Base-by-base conservation (phyloP, 768 basidiomycete genomes). In the Kwoniella newhampshirensis region DNA sequence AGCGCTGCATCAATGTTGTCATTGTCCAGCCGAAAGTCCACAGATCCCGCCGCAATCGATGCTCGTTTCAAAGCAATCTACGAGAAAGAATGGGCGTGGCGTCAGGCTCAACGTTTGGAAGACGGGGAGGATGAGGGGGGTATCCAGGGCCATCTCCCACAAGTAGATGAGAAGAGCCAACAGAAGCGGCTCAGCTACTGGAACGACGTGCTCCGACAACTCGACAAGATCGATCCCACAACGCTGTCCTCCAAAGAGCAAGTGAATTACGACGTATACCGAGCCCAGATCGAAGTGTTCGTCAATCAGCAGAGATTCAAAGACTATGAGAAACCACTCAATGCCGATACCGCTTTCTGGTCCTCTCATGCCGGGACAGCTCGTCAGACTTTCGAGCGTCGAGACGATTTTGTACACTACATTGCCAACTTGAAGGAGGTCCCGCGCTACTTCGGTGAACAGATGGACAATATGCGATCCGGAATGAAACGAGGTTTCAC, bases 191-290 rank as follows among this genome's bases (percentile, higher is more conserved):
- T 55, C 5, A 36, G 44, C 26, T 55, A 57, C 37, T 57, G 55
- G 55, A 57, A 9, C 23, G 55, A 50, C 18, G 35, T 57, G 21
- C 25, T 57, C 27, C 11, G 11, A 11, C 48, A 48, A 11, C 45
- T 57, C 37, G 47, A 57, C 46, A 57, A 49, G 37, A 49, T 57
- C 37, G 55, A 57, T 30, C 36, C 37, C 4, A 26, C 25, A 12
- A 25, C 46, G 1, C 47, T 57, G 13, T 57, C 55, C 18, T 4
- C 46, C 17, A 46, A 42, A 42, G 55, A 57, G 28, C 55, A 50
- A 25, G 55, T 57, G 12, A 57, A 57, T n/a, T 57, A 57, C 35
- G 55, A 47, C 12, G 55, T 57, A 5, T 57, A 57, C 40, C 45
- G 28, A 9, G 45, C 32, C 20, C 55, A 57, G 26, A 57, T 57